Conservation (phyloP, 306 rosid genomes). For the Calophaca sinica region DNA sequence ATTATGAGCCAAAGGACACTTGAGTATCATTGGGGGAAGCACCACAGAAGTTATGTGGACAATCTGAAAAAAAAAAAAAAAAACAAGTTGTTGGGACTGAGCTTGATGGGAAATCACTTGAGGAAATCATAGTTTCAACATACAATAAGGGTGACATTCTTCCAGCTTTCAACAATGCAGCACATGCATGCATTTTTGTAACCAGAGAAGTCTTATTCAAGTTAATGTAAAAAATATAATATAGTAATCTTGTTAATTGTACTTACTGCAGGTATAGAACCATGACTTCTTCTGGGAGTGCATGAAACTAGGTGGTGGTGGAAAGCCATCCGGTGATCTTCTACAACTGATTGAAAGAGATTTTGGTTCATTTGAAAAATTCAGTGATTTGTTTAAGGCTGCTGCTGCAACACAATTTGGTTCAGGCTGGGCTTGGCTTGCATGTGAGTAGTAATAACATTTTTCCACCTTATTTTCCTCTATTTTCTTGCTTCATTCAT, state of each 20-base stretch:
- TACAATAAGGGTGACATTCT: slow-evolving; percentile 73
- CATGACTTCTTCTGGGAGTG: slow-evolving; percentile 96
- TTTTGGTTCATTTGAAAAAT: slow-evolving; percentile 73
- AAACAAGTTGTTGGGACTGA: slow-evolving; percentile 74
- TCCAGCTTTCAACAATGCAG: slow-evolving; percentile 87
- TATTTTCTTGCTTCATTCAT: no score
- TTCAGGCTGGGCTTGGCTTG: slow-evolving; percentile 97
- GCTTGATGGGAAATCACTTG: slow-evolving; percentile 61
- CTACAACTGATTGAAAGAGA: slow-evolving; percentile 76
- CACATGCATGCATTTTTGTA: slow-evolving; percentile 59
- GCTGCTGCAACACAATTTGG: slow-evolving; percentile 90
- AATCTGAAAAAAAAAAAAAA: no score
- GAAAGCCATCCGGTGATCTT: slow-evolving; percentile 77
- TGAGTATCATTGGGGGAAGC: slow-evolving; percentile 89
- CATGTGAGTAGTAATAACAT: slow-evolving; percentile 58
- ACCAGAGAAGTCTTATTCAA: background rate
- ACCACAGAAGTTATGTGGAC: slow-evolving; percentile 75
- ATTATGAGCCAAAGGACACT: slow-evolving; percentile 75
- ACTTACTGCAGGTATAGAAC: slow-evolving; percentile 69
- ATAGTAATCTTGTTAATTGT: background rate
- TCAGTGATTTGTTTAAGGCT: slow-evolving; percentile 62
- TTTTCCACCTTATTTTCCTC: no score
- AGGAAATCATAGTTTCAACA: slow-evolving; percentile 59
- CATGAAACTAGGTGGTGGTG: slow-evolving; percentile 85
- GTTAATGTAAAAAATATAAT: background rate